A percentile compares a stretch with the other conserved stretches of the same genome.
These are phyloP conservation scores for Collybiopsis luxurians DNA, from an alignment of 768 basidiomycete species.

Conservation along the genomic window DNA sequence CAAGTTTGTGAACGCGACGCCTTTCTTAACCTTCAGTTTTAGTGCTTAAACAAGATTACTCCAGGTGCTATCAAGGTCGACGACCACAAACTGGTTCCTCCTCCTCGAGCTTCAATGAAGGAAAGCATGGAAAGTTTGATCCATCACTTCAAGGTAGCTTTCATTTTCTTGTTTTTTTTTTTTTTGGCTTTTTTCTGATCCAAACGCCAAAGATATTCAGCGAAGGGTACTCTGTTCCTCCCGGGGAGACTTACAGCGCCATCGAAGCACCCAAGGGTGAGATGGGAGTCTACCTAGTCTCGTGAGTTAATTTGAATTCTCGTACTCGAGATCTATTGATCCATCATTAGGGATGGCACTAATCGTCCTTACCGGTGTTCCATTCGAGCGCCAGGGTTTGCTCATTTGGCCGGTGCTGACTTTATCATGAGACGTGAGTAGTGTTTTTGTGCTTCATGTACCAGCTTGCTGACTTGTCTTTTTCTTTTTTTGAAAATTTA, in stretches of 20 bases:
- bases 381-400: constrained; percentile 95
- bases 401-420: constrained; percentile 93
- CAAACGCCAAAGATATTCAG: constrained; percentile 68
- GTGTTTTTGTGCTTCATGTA: no score
- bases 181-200: not conserved
- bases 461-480: constrained; percentile 6
- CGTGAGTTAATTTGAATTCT: constrained; percentile 46
- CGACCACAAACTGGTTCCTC: constrained; percentile 96
- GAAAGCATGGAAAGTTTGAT: constrained; percentile 98
- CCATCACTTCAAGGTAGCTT: constrained; percentile 90
- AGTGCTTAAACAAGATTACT: constrained; percentile 98
- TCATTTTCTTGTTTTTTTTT: not conserved
- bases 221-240: constrained; percentile 95
- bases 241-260: constrained; percentile 93
- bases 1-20: not conserved
- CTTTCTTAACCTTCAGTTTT: constrained; percentile 6
- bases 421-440: constrained; percentile 97
- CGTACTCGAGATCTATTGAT: not conserved
- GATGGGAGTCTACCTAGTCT: constrained; percentile 98
- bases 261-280: constrained; percentile 99
- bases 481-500: constrained; percentile 19
- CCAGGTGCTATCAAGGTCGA: constrained; percentile 91
- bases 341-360: constrained; percentile 69
- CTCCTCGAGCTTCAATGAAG: constrained; percentile 97
- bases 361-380: constrained; percentile 97